Evolutionary conservation across 2,329 filamentous ascomycete genomes (phyloP).

Genomic region (Didymella pinodella): DNA sequence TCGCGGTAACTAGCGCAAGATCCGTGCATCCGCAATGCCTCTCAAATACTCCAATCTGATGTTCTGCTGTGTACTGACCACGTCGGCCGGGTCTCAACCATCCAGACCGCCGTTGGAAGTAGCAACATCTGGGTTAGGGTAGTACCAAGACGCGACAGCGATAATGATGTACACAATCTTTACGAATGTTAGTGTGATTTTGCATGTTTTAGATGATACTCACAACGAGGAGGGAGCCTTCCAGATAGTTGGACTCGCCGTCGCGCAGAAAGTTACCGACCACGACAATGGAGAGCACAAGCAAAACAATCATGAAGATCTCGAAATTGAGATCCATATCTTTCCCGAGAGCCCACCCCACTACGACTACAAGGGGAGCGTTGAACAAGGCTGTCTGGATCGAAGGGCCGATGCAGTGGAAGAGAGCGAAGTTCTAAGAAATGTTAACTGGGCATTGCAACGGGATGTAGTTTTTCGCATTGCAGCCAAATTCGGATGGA

Average conservation of each 20-base stretch:
- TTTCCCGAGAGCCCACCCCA: conserved; percentile 78
- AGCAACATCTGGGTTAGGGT: conserved; percentile 60
- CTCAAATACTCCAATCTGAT: too few species aligned
- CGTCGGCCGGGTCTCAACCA: neutral
- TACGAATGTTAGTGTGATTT: neutral
- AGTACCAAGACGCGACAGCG: conserved; percentile 68
- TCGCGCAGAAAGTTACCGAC: conserved; percentile 89
- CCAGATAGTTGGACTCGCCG: conserved; percentile 88
- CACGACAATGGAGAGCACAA: conserved; percentile 84
- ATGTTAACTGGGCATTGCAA: conserved; percentile 2
- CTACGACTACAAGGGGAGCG: conserved; percentile 80
- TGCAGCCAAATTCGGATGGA: neutral
- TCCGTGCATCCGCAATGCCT: too few species aligned
- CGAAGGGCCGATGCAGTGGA: conserved; percentile 84
- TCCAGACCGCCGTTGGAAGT: conserved; percentile 38
- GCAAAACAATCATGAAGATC: conserved; percentile 81
- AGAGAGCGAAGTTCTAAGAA: conserved; percentile 74
- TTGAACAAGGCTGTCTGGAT: conserved; percentile 92
- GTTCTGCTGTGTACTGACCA: too few species aligned
- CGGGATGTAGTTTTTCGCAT: neutral
- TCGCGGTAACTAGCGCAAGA: too few species aligned
- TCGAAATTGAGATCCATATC: conserved; percentile 85
- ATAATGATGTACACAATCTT: conserved; percentile 69
- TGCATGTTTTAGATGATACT: conserved; percentile 1
- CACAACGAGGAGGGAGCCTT: conserved; percentile 77